Evolutionary conservation across 345 rosid species (phyloP), one percentile per base, ranked within the genome.

Genomic region (Adansonia digitata): DNA sequence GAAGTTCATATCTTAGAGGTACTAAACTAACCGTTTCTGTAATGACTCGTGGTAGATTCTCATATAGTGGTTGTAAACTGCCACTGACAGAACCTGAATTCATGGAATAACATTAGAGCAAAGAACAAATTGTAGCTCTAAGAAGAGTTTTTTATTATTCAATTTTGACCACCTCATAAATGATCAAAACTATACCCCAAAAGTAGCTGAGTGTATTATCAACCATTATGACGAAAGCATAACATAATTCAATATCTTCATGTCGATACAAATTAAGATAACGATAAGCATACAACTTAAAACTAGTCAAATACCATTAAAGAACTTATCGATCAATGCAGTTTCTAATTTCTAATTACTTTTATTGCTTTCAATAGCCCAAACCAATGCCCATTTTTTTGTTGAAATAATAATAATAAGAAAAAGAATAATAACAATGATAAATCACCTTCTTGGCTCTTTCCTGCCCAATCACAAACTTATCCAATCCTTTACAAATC

Each of bases 381-480:
- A 76, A 76, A 14, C n/a, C 3, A 42, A 45, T 11, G 48, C 12
- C 8, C 52, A 39, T n/a, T 24, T 52, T 64, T 22, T 46, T 37
- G 22, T 26, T 37, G 11, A 14, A 42, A 13, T 12, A 64, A 11
- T 29, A 49, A 40, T 64, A 27, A 55, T 17, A 1, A 18, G 34
- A 72, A 55, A 10, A 56, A 56, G 26, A 66, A 57, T 29, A 55
- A 51, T 31, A 27, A 34, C 13, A 45, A 64, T 7, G 20, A 39
- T 35, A 67, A 26, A 43, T 81, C 73, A 96, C 99, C 99, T 96
- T 96, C 81, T 96, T 93, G 2, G 99, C 98, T 73, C 89, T 90
- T n/a, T 90, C 97, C 82, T 96, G 99, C 61, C 99, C 99, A 84
- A 96, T 96, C 27, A 96, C 99, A 74, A 92, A 96, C 86, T 88